These are phyloP conservation scores for Ophiostoma quercus DNA, from an alignment of 2,329 filamentous ascomycete genomes.

Conservation along the genomic window DNA sequence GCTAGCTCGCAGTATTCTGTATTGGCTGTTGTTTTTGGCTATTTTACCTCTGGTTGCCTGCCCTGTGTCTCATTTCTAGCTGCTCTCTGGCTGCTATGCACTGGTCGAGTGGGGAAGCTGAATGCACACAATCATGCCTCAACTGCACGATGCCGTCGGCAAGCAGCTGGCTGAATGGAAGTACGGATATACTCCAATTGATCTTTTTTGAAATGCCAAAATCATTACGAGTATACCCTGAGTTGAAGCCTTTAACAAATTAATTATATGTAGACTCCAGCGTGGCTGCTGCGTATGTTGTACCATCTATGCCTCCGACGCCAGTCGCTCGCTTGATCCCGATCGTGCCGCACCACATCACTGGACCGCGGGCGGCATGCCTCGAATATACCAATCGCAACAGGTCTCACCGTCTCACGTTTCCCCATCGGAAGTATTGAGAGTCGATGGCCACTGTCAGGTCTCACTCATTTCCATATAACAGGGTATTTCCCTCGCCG, in stretches of 20 bases:
- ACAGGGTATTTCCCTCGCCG: not conserved
- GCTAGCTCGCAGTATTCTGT: not conserved
- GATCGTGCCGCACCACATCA: slow-evolving; percentile 15
- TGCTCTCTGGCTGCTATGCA: not conserved
- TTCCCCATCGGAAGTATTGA: not conserved
- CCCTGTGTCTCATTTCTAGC: not conserved
- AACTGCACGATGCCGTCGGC: not conserved
- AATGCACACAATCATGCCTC: not conserved
- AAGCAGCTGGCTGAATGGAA: not conserved
- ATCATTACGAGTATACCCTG: no score
- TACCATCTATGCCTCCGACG: not conserved
- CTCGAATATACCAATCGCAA: not conserved
- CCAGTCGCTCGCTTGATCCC: slow-evolving; percentile 19
- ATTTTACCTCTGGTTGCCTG: no score
- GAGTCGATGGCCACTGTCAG: not conserved
- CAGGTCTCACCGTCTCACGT: not conserved
- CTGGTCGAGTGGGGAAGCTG: not conserved
- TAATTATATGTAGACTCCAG: not conserved
- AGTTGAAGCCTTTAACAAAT: not conserved
- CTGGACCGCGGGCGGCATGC: slow-evolving; percentile 27
- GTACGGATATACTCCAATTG: not conserved
- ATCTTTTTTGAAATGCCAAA: not conserved
- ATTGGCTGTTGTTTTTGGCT: not conserved
- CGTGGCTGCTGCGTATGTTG: not conserved
- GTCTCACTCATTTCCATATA: not conserved